Base-by-base conservation (phyloP, 768 basidiomycete genomes). In the Candolleomyces aberdarensis region DNA sequence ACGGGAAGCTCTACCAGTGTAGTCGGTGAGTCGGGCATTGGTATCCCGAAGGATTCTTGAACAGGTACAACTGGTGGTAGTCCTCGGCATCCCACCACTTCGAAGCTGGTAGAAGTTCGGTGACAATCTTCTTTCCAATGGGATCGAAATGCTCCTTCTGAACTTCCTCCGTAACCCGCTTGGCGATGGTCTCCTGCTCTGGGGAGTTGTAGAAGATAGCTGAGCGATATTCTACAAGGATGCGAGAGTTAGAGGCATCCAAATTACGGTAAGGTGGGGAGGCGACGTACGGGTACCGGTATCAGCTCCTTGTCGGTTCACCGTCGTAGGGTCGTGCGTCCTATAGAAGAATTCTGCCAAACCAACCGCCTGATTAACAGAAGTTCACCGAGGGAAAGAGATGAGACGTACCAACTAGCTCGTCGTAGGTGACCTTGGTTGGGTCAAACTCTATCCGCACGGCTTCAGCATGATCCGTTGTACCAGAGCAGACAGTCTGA, bases 301-400 rank as follows among this genome's bases (percentile, higher is more conserved):
- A 67, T 96, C 94, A 1, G 67, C 79, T 31, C 94, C 94, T 71
- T 96, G 94, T 14, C 80, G 76, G 72, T 96, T 87, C 58, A 81
- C 68, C 0, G 92, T 91, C 46, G 94, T 96, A 3, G 96, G 93
- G 65, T 97, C 95, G 67, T 98, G 96, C 0, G 92, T 93, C 50
- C 96, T 84, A 73, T 94, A 96, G 75, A 96, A 96, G 79, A 95
- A 96, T 74, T 96, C 94, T 88, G 10, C 43, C 56, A 26, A 51
- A 49, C 32, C 58, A 17, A 60, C 26, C 15, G 22, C 20, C 56
- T 17, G 31, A n/a, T 43, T 31, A 32, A 14, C 7, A 31, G 36
- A 29, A 13, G 3, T 20, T 31, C 47, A 36, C 10, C 58, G 5
- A 59, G 36, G 11, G 36, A 36, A 36, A 36, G 8, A 36, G 36